Base-by-base conservation (phyloP, 495 filamentous ascomycete genomes). In the Apodospora peruviana region DNA sequence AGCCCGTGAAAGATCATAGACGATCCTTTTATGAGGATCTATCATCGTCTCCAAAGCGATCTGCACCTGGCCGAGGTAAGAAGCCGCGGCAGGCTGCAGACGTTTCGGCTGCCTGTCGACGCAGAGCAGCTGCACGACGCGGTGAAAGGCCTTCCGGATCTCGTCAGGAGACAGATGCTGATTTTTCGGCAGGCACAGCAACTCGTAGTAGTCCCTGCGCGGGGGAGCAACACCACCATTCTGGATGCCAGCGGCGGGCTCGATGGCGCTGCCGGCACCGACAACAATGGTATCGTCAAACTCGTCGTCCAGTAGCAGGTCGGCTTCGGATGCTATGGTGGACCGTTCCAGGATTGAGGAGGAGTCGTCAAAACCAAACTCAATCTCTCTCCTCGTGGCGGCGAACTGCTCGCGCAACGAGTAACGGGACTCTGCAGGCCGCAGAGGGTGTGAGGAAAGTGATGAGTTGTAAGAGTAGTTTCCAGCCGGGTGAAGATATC, bases 21-120 rank as follows among this genome's bases (percentile, higher is more conserved):
- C 76, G 7, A 65, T 56, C 35, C 79, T 68, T 50, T 80, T 74
- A 21, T 73, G 67, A n/a, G 74, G 72, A 48, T 83, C 73, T 18
- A 72, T 68, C 5, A 84, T 66, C 1, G 72, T 75, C 55, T 80
- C 76, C 29, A 80, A 81, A 5, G 80, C 80, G 4, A 68, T 65
- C 18, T 73, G 67, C 35, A 80, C 75, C 21, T 61, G 57, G 23
- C 58, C 69, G 27, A 81, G 79, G 18, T 81, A 72, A 17, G 48
- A 62, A 23, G 68, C 62, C 7, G 80, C 78, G 3, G 70, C 60
- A 11, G 73, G 63, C 22, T 63, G 72, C 25, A 73, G 59, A 25
- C 74, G 62, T 16, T 69, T 45, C 2, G 80, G 75, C 46, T 81
- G 78, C 46, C 76, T 78, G 52, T 84, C 80, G 10, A 79, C 76